A percentile compares a stretch with the other conserved stretches of the same genome.
phyloP scores from a whole-genome alignment of 768 basidiomycete genomes.

The Chlorophyllum brunneum region DNA sequence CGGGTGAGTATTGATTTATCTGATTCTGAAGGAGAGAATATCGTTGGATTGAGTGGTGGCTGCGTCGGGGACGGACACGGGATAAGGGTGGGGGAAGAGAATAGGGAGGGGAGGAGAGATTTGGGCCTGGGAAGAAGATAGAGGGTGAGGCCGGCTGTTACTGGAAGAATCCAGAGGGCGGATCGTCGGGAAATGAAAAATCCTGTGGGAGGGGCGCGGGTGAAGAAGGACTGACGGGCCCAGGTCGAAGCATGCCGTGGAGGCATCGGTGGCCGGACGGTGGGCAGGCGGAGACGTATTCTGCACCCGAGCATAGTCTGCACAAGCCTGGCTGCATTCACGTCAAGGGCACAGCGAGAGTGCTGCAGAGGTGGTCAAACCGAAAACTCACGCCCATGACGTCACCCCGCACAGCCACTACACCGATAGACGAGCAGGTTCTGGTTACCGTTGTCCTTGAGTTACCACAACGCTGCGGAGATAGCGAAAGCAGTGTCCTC shows the following conservation, averaged over 20 bases:
- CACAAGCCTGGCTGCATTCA: too few species aligned
- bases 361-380: too few species aligned
- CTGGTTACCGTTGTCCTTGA: too few species aligned
- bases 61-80: constrained; percentile 29
- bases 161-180: constrained; percentile 52
- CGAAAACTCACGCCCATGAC: constrained; percentile 13
- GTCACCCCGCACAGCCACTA: constrained; percentile 8
- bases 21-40: constrained; percentile 69
- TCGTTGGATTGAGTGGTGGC: constrained; percentile 26
- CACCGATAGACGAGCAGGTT: neutral
- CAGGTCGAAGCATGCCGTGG: constrained; percentile 16
- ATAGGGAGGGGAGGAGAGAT: constrained; percentile 37
- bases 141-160: constrained; percentile 51
- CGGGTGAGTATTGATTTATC: constrained; percentile 42
- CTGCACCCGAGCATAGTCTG: neutral
- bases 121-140: constrained; percentile 42
- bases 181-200: constrained; percentile 26
- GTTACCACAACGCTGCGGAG: too few species aligned
- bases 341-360: neutral
- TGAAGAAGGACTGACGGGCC: constrained; percentile 30
- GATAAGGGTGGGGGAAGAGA: constrained; percentile 45
- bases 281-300: neutral
- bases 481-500: too few species aligned
- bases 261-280: constrained; percentile 8
- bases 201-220: constrained; percentile 23